Base-by-base conservation (phyloP, 495 filamentous ascomycete genomes). In the Recurvomyces mirabilis region DNA sequence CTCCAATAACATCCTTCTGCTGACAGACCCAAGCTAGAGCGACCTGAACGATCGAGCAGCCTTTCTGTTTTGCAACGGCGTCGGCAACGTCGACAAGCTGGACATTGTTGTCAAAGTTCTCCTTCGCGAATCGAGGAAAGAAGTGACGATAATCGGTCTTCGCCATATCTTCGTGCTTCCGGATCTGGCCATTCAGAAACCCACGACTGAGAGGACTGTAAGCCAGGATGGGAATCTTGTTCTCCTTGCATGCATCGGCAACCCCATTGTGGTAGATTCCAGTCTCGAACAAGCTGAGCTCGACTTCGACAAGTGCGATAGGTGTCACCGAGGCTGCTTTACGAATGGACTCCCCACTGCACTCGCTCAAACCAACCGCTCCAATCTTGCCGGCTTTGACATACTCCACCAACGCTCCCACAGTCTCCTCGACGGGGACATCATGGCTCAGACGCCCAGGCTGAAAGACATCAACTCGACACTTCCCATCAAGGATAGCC, bases 381-480 rank as follows among this genome's bases (percentile, higher is more conserved):
- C 75, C 76, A 13, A 94, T 68, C 62, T 85, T 82, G 31, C 85
- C 86, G 28, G 72, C 77, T 50, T 84, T 73, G 23, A 89, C 70
- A 51, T 77, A 74, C 56, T 82, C 64, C 11, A 57, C 65, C 5
- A 73, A 60, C 14, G 70, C 56, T 2, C 56, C 56, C 17, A 82
- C 62, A 10, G 72, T 75, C 23, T 68, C 64, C 57, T 81, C 75
- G 22, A 81, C 61, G 1, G 74, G 71, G 25, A 66, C 67, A 0
- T 74, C 74, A 3, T 67, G 69, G 50, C 91, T 85, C n/a, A 82
- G 69, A 3, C 87, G 68, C 9, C 80, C 84, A 47, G 65, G 78
- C 61, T 88, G 78, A 49, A 88, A 94, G 41, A 89, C 75, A 59
- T 93, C 85, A 47, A 93, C 63, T 46, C 68, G 75, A 67, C 87